Base-by-base conservation (phyloP, 306 rosid genomes). In the Rosa persica region DNA sequence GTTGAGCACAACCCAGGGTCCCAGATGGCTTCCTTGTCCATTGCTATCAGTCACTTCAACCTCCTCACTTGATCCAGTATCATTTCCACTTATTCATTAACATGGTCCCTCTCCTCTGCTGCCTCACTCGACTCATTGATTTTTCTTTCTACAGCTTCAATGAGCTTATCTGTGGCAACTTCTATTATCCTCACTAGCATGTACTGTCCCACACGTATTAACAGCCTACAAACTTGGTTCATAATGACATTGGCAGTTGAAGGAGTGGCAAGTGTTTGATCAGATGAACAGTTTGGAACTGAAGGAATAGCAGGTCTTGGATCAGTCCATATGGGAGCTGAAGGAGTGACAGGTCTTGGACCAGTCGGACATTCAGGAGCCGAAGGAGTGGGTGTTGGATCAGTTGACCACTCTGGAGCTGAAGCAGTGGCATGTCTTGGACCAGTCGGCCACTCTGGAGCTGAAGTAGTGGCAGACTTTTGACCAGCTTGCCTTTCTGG, bases 111-210 rank as follows among this genome's bases (percentile, higher is more conserved):
- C 70, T 65, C 44, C 36, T 65, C 44, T 17, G 5, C 69, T 34
- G 69, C 69, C 69, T 64, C 69, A 2, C 15, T 64, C 69, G 17
- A 36, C 70, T 65, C 23, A 36, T 65, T 34, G 70, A 65, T 7
- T 65, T 65, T 65, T 2, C 12, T 16, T 36, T 65, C 70, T 8
- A 65, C 70, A 65, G 44, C 70, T 65, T 65, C 70, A 36, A 65
- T 65, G 12, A 65, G 70, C 70, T 65, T 65, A 65, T 65, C 70
- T 36, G 70, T 65, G 43, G 70, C 70, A 16, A 65, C 22, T 16
- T 65, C 44, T 65, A 34, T 65, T 65, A 36, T 2, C 70, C 44
- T 36, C 70, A 65, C 70, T 65, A 65, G 70, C 70, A 65, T 16
- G 12, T 38, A 36, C 22, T 65, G 43, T 36, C 70, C 70, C 70